Percentiles rank a stretch among this genome's conserved stretches.
These are phyloP conservation scores for Tulasnella sp. DNA, from an alignment of 768 basidiomycete species.

Conservation along the genomic window DNA sequence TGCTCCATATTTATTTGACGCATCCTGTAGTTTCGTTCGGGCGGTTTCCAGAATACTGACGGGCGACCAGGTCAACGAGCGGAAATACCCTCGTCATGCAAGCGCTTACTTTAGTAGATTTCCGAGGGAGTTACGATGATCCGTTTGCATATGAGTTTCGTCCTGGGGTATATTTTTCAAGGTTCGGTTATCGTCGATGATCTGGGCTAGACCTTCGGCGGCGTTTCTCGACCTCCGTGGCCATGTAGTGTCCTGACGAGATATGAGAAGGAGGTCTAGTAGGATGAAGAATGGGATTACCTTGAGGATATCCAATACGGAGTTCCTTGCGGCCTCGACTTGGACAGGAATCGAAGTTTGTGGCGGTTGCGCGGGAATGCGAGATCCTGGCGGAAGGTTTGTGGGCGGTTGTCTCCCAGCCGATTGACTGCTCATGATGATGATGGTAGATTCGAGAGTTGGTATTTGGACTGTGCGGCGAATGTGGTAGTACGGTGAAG, in stretches of 20 bases:
- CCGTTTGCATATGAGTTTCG: not conserved
- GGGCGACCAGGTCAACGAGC: not conserved
- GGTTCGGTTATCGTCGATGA: not conserved
- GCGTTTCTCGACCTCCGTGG: not conserved
- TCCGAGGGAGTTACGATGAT: not conserved
- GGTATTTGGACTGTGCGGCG: too few relatives aligned
- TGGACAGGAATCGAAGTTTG: too few relatives aligned
- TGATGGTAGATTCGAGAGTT: too few relatives aligned
- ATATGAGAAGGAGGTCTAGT: not conserved
- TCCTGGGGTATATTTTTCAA: not conserved
- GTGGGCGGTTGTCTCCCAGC: too few relatives aligned
- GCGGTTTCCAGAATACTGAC: not conserved
- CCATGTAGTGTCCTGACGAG: not conserved
- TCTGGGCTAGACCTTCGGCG: not conserved
- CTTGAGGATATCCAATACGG: not conserved
- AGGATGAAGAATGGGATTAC: not conserved
- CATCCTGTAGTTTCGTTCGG: not conserved
- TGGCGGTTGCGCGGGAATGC: too few relatives aligned
- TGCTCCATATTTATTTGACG: not conserved
- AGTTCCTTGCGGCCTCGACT: not conserved
- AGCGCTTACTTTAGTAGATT: not conserved
- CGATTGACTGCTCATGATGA: too few relatives aligned
- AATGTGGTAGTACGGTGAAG: too few relatives aligned
- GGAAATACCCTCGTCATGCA: too few relatives aligned
- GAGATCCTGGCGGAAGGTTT: too few relatives aligned